A percentile compares a stretch with the other conserved stretches of the same genome.
Conservation (phyloP, 2,329 filamentous ascomycete species). For the Pseudopithomyces maydicus region DNA sequence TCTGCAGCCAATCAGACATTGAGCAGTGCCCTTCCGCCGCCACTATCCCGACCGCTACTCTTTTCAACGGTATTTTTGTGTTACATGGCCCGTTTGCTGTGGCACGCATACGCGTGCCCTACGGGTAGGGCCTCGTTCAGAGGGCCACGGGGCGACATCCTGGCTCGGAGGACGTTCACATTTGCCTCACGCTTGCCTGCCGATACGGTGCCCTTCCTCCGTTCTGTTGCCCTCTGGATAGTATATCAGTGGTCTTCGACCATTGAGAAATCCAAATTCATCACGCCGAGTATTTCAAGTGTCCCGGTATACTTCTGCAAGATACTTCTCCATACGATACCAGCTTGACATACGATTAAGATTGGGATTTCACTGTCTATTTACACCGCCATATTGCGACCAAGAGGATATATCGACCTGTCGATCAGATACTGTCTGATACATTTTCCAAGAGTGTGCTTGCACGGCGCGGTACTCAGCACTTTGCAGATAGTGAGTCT, state of each 20-base stretch:
- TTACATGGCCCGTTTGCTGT: constrained; percentile 2
- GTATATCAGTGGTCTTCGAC: background rate
- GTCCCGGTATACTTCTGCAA: background rate
- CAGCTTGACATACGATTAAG: background rate
- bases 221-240: background rate
- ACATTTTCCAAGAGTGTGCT: background rate
- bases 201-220: background rate
- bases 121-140: background rate
- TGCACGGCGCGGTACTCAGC: background rate
- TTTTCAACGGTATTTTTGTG: background rate
- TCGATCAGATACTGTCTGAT: background rate
- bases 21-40: background rate
- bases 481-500: background rate
- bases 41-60: background rate
- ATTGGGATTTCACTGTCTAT: background rate
- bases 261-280: background rate
- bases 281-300: background rate
- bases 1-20: background rate
- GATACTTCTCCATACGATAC: background rate
- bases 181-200: background rate
- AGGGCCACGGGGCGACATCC: constrained; percentile 7
- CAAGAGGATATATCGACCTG: constrained; percentile 3
- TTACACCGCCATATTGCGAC: constrained; percentile 11
- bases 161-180: background rate
- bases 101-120: background rate